Evolutionary conservation across 805 yeast species (phyloP), one percentile per base, ranked within the genome.

Genomic region (Isabelozyma pseudorhagii): DNA sequence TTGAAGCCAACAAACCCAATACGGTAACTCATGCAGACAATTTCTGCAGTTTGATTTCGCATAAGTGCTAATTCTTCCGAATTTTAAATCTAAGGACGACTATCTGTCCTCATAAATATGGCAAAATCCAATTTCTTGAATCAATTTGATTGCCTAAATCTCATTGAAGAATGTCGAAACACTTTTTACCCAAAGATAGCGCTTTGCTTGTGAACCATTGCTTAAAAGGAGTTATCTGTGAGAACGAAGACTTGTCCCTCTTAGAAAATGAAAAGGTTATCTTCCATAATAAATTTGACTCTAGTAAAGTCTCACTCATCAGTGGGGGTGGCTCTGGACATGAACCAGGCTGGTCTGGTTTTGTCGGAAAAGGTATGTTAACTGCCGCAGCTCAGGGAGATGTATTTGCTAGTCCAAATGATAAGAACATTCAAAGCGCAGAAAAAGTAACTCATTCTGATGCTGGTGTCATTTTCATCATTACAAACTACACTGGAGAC

Each of bases 311-410:
- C 10, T 53, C 72, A 0, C 52, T 72, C 27, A 69, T 72, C 38
- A 59, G 68, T 49, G 77, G 77, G 11, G 77, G 77, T 17, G 78
- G 78, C 4, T 71, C 76, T 8, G 77, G 77, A 14, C 77, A 72
- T 50, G 77, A 72, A 50, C 77, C 77, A 6, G 75, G 75, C 1
- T 68, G 68, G 67, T 61, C 66, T 47, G 77, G 77, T 0, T 61
- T 71, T 44, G 75, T 72, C 13, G 68, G 72, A 13, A 52, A 61
- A 29, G 75, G 72, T 1, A 69, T 70, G 74, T 56, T 72, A 11
- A 47, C 70, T 11, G 75, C 75, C 4, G 66, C 70, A 18, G 75
- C 71, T 21, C 74, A 69, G 48, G 77, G 77, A 27, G 74, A 70
- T 43, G 66, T 72, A 3, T 72, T 72, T 59, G 75, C 75, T n/a